These are phyloP conservation scores for Prunus yedoensis DNA, from an alignment of 331 rosid genomes.

Conservation along the genomic window DNA sequence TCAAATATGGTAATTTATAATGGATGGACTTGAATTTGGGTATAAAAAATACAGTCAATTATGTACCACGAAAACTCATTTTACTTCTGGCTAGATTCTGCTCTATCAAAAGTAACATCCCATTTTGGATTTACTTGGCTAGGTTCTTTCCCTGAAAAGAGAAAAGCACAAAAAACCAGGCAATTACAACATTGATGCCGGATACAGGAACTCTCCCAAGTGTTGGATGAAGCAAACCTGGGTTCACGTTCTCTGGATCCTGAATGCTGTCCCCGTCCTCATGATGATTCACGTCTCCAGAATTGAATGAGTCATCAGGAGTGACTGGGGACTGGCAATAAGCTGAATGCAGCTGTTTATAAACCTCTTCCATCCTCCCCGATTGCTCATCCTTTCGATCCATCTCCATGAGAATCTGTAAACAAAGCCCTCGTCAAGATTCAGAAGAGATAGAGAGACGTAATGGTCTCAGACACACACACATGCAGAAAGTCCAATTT, in stretches of 20 bases:
- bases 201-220: conserved; percentile 17
- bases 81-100: conserved; percentile 17
- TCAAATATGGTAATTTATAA: not conserved
- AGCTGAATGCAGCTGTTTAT: conserved; percentile 51
- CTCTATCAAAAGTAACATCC: conserved; percentile 21
- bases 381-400: conserved; percentile 63
- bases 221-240: conserved; percentile 59
- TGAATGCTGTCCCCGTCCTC: conserved; percentile 10
- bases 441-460: conserved; percentile 3
- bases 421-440: conserved; percentile 9
- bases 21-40: conserved; percentile 8
- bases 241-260: conserved; percentile 27
- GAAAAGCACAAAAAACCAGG: conserved; percentile 30
- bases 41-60: not conserved
- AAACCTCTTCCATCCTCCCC: conserved; percentile 59
- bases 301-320: conserved; percentile 17
- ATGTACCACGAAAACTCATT: not conserved
- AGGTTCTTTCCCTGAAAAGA: conserved; percentile 41
- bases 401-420: conserved; percentile 80
- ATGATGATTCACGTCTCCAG: conserved; percentile 32
- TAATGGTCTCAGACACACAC: not conserved
- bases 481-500: not conserved
- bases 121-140: conserved; percentile 22
- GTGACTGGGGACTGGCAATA: conserved; percentile 53
- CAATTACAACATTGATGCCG: conserved; percentile 22